Evolutionary conservation across 2,329 filamentous ascomycete genomes (phyloP).

Genomic region (Colletotrichum ledebouriae): DNA sequence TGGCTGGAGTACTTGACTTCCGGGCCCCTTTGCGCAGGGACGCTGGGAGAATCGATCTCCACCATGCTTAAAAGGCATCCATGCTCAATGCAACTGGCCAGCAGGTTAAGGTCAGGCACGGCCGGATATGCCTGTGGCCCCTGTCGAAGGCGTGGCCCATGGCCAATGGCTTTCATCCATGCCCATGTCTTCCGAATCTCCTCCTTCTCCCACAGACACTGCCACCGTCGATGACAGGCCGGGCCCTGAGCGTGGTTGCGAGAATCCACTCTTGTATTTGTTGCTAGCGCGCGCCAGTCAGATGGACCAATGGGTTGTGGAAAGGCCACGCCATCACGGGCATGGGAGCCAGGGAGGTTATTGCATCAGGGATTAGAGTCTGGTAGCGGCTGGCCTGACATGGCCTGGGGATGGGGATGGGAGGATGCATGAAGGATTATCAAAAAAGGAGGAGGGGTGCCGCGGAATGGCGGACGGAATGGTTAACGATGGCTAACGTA

Average conservation of each 20-base stretch:
- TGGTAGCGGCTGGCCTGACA: conserved; percentile 18
- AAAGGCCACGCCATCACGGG: conserved; percentile 34
- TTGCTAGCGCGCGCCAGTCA: conserved; percentile 38
- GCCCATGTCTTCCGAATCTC: conserved; percentile 23
- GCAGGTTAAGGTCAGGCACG: conserved; percentile 23
- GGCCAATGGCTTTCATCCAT: conserved; percentile 2
- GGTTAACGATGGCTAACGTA: conserved; percentile 7
- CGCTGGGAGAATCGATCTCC: conserved; percentile 35
- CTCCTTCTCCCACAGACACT: conserved; percentile 39
- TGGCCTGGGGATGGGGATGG: conserved; percentile 27
- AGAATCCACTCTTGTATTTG: conserved; percentile 36
- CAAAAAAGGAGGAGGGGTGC: not conserved
- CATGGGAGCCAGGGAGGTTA: conserved; percentile 38
- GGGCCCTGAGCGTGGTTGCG: conserved; percentile 23
- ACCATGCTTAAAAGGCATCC: conserved; percentile 42
- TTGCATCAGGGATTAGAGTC: conserved; percentile 22
- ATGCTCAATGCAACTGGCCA: conserved; percentile 26
- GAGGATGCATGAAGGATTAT: conserved; percentile 4
- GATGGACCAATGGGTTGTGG: conserved; percentile 32
- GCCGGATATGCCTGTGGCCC: conserved; percentile 25
- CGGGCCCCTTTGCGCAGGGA: conserved; percentile 25
- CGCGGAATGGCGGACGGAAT: conserved; percentile 3
- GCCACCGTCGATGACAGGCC: conserved; percentile 41
- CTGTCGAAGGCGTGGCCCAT: not conserved
- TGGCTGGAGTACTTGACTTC: not conserved